A percentile compares a stretch with the other conserved stretches of the same genome.
Conservation (phyloP, 2,329 filamentous ascomycete genomes). For the Metarhizium guizhouense region DNA sequence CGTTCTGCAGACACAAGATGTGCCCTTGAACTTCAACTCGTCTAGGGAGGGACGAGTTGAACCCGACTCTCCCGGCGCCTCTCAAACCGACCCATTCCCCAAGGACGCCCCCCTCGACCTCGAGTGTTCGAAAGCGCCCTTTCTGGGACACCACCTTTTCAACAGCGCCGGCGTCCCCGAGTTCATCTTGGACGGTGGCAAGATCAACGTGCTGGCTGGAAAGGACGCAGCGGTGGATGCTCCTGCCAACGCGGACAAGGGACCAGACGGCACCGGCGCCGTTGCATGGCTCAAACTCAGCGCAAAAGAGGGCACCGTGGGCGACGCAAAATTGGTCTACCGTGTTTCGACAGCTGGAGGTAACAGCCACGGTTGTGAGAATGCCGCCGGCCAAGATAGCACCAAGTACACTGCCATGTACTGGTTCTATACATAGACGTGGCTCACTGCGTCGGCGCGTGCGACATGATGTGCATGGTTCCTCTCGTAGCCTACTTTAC, state of each 20-base stretch:
- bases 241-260: slow-evolving; percentile 37
- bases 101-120: slow-evolving; percentile 29
- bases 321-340: slow-evolving; percentile 34
- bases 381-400: slow-evolving; percentile 34
- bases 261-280: slow-evolving; percentile 39
- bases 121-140: slow-evolving; percentile 27
- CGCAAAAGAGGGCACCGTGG: slow-evolving; percentile 28
- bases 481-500: neutral
- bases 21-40: slow-evolving; percentile 40
- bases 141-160: slow-evolving; percentile 62
- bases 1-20: slow-evolving; percentile 29
- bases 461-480: neutral
- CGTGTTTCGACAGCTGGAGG: slow-evolving; percentile 48
- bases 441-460: too few relatives aligned
- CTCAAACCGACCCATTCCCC: slow-evolving; percentile 36
- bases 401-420: slow-evolving; percentile 49
- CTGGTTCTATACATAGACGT: slow-evolving; percentile 42
- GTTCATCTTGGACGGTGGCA: slow-evolving; percentile 43
- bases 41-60: slow-evolving; percentile 16
- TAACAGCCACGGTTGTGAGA: slow-evolving; percentile 31
- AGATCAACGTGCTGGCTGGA: slow-evolving; percentile 32
- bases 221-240: slow-evolving; percentile 43
- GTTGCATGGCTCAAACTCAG: slow-evolving; percentile 46
- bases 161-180: slow-evolving; percentile 41
- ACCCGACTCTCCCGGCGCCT: slow-evolving; percentile 29